phyloP scores from a whole-genome alignment of 2,329 filamentous ascomycete genomes.

The Sclerotinia borealis region DNA sequence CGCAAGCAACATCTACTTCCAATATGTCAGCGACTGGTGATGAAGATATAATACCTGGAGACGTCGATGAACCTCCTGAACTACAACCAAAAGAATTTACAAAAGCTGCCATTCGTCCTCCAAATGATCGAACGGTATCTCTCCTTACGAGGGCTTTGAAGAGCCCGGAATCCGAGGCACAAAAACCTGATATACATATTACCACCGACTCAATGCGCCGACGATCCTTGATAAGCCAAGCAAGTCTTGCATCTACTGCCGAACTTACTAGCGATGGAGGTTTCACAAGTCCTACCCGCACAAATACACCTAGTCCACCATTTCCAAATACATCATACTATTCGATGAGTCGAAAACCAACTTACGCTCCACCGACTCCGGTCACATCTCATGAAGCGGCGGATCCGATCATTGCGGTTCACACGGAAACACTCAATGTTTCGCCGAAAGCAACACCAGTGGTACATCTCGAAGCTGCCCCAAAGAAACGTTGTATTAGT shows the following conservation, averaged over 20 bases:
- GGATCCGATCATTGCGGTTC: slow-evolving; percentile 11
- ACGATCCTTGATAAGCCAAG: slow-evolving; percentile 66
- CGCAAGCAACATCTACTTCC: slow-evolving; percentile 33
- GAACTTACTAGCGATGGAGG: slow-evolving; percentile 95
- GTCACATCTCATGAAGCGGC: slow-evolving; percentile 12
- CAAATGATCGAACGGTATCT: slow-evolving; percentile 62
- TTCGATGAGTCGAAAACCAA: slow-evolving; percentile 23
- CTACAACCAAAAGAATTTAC: slow-evolving; percentile 25
- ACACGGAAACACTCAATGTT: slow-evolving; percentile 18
- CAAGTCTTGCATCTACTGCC: slow-evolving; percentile 72
- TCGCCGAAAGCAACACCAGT: slow-evolving; percentile 42
- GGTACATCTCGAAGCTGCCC: slow-evolving; percentile 51
- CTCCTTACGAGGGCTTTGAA: slow-evolving; percentile 81
- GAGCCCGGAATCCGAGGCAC: slow-evolving; percentile 52
- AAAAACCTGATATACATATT: slow-evolving; percentile 34
- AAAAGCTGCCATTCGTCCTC: slow-evolving; percentile 37
- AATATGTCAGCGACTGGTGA: slow-evolving; percentile 36
- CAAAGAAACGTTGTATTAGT: slow-evolving; percentile 83
- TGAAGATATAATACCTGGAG: slow-evolving; percentile 59
- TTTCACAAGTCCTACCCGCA: slow-evolving; percentile 80
- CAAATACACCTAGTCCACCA: slow-evolving; percentile 85
- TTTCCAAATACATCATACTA: slow-evolving; percentile 46
- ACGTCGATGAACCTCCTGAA: slow-evolving; percentile 88
- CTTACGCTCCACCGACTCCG: slow-evolving; percentile 13
- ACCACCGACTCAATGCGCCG: slow-evolving; percentile 36